These are phyloP conservation scores for Pseudogymnoascus pannorum DNA, from an alignment of 2,329 filamentous ascomycete species.

Conservation along the genomic window DNA sequence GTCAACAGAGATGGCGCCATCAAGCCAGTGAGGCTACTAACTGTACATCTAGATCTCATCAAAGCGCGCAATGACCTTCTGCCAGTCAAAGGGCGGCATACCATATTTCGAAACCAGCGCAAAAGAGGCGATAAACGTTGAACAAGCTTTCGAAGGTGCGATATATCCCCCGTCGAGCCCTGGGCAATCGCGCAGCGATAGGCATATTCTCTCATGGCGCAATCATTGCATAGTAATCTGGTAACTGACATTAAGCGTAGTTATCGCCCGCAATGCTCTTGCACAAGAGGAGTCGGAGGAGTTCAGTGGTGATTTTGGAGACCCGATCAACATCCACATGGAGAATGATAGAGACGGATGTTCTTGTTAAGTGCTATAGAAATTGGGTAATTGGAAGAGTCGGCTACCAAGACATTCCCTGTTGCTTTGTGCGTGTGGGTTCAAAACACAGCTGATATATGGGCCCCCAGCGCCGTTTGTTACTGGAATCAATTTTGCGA, in stretches of 20 bases:
- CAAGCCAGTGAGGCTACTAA: conserved; percentile 18
- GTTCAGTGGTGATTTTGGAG: conserved; percentile 93
- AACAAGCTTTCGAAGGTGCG: conserved; percentile 67
- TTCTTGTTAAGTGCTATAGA: conserved; percentile 60
- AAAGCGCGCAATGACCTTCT: conserved; percentile 95
- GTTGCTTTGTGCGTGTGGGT: neutral
- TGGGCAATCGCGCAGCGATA: conserved; percentile 10
- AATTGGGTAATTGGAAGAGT: conserved; percentile 5
- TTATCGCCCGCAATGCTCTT: conserved; percentile 91
- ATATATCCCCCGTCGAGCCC: neutral
- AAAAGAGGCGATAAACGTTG: conserved; percentile 97
- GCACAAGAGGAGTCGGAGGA: conserved; percentile 97
- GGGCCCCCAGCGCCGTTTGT: conserved; percentile 10
- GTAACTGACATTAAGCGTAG: conserved; percentile 37
- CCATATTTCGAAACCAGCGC: conserved; percentile 99
- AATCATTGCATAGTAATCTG: neutral
- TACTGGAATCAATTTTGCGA: conserved; percentile 2
- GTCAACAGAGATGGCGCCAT: conserved; percentile 19
- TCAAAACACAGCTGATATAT: conserved; percentile 12
- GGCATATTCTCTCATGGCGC: conserved; percentile 9
- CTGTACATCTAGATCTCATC: conserved; percentile 62
- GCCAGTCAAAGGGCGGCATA: conserved; percentile 93
- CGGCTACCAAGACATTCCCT: neutral
- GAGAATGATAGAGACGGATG: conserved; percentile 91
- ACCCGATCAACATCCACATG: conserved; percentile 96